Evolutionary conservation across 805 yeast species (phyloP), one percentile per base, ranked within the genome.

Genomic region (Cyberlindnera lachancei): DNA sequence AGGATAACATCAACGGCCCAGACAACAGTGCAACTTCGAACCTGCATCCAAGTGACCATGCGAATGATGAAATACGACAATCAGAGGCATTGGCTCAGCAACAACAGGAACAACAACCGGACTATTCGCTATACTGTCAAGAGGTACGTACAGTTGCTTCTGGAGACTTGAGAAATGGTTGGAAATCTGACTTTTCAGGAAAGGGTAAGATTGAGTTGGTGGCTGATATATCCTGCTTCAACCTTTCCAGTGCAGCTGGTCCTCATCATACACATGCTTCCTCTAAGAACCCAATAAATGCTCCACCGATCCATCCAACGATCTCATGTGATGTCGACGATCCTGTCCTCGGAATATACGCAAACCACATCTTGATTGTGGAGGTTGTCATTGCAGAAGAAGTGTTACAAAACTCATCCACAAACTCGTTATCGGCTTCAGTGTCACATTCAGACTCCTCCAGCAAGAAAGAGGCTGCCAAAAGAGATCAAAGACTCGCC

Each of bases 331-430:
- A 88, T 53, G 66, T 88, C 5, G 79, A 74, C 36, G 96, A 90
- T 53, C 82, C 88, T 0, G 75, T 75, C 7, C 58, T 79, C 25
- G 97, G 97, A 0, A 63, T 90, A 4, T 69, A 66, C 40, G 90
- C 87, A 3, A 64, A 69, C 29, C 98, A 92, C 53, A 67, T 75
- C 15, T 61, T 92, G 28, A 73, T 86, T 11, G 75, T 88, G 23
- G 98, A 92, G 56, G 74, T 87, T 31, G 83, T 90, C n/a, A 86
- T 92, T 25, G 96, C 96, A 3, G 98, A 92, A 57, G 99, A 92
- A 52, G 42, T 74, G 7, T 53, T 80, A 20, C 79, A 72, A 46
- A 41, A 53, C 33, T 41, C 59, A 0, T 46, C 51, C 25, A 54
- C 62, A 1, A 53, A 53, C 16, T 53, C 62, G 4, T 37, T 56